Evolutionary conservation across 768 basidiomycete species (phyloP).

Genomic region (Mrakia blollopis): DNA sequence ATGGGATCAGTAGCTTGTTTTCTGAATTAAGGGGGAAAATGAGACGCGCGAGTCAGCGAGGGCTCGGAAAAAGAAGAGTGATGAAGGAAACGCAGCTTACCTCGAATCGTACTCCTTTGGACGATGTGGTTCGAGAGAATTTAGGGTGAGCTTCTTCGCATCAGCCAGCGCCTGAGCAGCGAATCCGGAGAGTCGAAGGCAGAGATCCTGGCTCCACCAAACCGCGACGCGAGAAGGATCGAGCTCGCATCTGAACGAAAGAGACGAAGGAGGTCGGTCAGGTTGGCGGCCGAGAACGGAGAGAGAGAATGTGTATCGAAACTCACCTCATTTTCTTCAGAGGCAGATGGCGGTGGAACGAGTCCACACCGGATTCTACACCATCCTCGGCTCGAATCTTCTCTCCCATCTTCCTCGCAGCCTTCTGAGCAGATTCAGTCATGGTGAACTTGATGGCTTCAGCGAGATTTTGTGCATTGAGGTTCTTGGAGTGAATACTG

Average conservation of each 20-base stretch:
- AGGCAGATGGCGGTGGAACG: slow-evolving; percentile 59
- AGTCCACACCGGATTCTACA: slow-evolving; percentile 51
- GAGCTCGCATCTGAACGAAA: slow-evolving; percentile 51
- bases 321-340: slow-evolving; percentile 52
- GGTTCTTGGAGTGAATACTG: slow-evolving; percentile 50
- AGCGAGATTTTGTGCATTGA: slow-evolving; percentile 52
- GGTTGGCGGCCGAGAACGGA: not conserved
- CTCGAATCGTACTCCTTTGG: slow-evolving; percentile 35
- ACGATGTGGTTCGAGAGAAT: slow-evolving; percentile 54
- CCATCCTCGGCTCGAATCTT: slow-evolving; percentile 56
- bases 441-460: slow-evolving; percentile 55
- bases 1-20: slow-evolving; percentile 51
- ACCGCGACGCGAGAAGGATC: slow-evolving; percentile 53
- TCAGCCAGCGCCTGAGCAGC: slow-evolving; percentile 54
- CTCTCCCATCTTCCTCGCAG: slow-evolving; percentile 53
- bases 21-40: slow-evolving; percentile 34
- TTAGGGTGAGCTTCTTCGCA: slow-evolving; percentile 49
- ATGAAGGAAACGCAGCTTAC: not conserved
- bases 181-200: slow-evolving; percentile 54
- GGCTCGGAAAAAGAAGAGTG: not conserved
- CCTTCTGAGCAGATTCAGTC: slow-evolving; percentile 50
- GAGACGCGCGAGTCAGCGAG: slow-evolving; percentile 42
- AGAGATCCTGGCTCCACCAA: slow-evolving; percentile 53
- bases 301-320: not conserved
- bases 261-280: not conserved